A percentile compares a stretch with the other conserved stretches of the same genome.
Evolutionary conservation across 257 asterid genomes (phyloP).

Genomic region (Lycium ferocissimum): DNA sequence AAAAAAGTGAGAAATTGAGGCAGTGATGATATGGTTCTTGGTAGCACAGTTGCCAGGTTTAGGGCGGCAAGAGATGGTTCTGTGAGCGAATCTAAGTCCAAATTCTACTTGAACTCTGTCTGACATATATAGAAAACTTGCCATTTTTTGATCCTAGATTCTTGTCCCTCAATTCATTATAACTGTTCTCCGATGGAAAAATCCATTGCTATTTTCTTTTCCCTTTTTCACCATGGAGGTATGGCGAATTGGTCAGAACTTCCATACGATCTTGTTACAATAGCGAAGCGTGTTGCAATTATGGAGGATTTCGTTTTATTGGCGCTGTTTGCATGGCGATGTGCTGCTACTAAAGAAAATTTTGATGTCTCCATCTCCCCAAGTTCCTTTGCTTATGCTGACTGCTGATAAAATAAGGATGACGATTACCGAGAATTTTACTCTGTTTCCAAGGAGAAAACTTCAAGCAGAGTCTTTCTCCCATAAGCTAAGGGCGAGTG

Average conservation of each 20-base stretch:
- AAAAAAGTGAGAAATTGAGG: background rate
- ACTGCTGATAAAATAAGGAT: background rate
- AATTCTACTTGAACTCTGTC: background rate
- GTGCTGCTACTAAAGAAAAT: background rate
- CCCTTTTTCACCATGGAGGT: background rate
- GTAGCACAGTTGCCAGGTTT: background rate
- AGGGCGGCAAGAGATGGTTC: background rate
- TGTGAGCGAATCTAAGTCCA: background rate
- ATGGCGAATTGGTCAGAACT: background rate
- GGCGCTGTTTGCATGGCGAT: background rate
- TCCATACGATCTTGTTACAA: background rate
- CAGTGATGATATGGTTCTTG: conserved; percentile 5
- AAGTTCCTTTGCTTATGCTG: background rate
- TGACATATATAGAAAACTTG: background rate
- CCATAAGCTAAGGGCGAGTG: background rate
- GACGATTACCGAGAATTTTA: background rate
- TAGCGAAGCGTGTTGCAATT: background rate
- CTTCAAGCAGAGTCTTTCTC: background rate
- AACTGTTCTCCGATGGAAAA: background rate
- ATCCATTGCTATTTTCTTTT: background rate
- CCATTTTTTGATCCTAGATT: background rate
- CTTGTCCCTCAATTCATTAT: background rate
- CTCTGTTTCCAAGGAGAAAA: background rate
- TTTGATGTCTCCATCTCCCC: background rate
- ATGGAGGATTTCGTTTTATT: background rate